A percentile compares a stretch with the other conserved stretches of the same genome.
Conservation (phyloP, 2,329 filamentous ascomycete genomes). For the Fusarium aywerte region DNA sequence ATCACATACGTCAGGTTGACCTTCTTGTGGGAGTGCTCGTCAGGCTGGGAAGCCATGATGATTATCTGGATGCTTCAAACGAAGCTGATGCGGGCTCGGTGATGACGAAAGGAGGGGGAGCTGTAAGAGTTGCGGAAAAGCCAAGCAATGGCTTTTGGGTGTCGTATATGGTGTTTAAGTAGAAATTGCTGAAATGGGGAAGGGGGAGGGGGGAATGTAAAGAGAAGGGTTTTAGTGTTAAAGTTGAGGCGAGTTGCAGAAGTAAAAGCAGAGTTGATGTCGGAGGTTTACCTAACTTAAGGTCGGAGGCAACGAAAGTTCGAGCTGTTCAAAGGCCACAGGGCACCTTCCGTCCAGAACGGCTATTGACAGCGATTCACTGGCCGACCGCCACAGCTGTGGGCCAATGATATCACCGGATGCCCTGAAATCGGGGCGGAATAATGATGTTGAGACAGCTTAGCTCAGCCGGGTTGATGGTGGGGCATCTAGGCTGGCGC, state of each 20-base stretch:
- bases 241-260: constrained; percentile 33
- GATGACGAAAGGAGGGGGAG: constrained; percentile 42
- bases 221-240: constrained; percentile 27
- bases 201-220: not conserved
- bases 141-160: constrained; percentile 33
- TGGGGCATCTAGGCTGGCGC: constrained; percentile 35
- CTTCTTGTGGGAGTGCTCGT: constrained; percentile 74
- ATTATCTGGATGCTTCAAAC: constrained; percentile 44
- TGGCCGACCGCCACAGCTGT: constrained; percentile 43
- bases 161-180: constrained; percentile 10
- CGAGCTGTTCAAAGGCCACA: constrained; percentile 47
- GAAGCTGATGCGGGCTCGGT: constrained; percentile 44
- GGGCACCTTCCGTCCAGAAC: constrained; percentile 42
- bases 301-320: constrained; percentile 41
- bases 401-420: constrained; percentile 52
- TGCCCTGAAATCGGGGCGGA: constrained; percentile 49
- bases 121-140: constrained; percentile 37
- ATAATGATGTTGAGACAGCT: constrained; percentile 49
- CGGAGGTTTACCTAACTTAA: constrained; percentile 15
- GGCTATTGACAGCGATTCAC: constrained; percentile 44
- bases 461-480: constrained; percentile 42
- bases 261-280: constrained; percentile 34
- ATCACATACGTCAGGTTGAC: constrained; percentile 79
- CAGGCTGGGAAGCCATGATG: constrained; percentile 78
- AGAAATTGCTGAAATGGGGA: constrained; percentile 6